These are phyloP conservation scores for Nemania sp. DNA, from an alignment of 2,329 filamentous ascomycete genomes.

Conservation along the genomic window DNA sequence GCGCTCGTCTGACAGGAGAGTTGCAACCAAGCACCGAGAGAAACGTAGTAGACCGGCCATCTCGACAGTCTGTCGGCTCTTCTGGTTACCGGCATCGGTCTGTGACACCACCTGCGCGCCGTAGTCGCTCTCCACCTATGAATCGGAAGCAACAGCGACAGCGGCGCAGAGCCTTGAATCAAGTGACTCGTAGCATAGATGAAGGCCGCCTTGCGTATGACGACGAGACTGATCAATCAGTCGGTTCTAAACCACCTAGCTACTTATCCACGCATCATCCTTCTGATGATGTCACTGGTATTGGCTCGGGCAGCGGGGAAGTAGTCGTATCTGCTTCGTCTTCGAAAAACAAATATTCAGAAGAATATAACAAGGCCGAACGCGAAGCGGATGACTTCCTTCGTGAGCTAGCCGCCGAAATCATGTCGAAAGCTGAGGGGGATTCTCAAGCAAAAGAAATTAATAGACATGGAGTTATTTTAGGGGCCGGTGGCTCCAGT, in stretches of 20 bases:
- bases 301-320: not conserved
- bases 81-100: not conserved
- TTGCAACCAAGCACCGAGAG: not conserved
- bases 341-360: not conserved
- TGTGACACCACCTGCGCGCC: not conserved
- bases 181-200: not conserved
- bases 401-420: constrained; percentile 19
- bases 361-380: constrained; percentile 13
- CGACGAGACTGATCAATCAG: constrained; percentile 16
- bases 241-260: not conserved
- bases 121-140: not conserved
- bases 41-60: not conserved
- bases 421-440: not conserved
- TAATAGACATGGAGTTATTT: not conserved
- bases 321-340: not conserved
- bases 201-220: constrained; percentile 35
- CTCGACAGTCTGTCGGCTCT: not conserved
- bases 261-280: not conserved
- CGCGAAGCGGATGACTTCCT: constrained; percentile 26
- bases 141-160: constrained; percentile 4
- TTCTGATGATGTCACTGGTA: not conserved
- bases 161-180: constrained; percentile 5
- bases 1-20: constrained; percentile 22
- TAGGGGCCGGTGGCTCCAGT: not conserved
- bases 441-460: not conserved